Evolutionary conservation across 2,329 filamentous ascomycete genomes (phyloP).

Genomic region (Calonectria henricotiae): DNA sequence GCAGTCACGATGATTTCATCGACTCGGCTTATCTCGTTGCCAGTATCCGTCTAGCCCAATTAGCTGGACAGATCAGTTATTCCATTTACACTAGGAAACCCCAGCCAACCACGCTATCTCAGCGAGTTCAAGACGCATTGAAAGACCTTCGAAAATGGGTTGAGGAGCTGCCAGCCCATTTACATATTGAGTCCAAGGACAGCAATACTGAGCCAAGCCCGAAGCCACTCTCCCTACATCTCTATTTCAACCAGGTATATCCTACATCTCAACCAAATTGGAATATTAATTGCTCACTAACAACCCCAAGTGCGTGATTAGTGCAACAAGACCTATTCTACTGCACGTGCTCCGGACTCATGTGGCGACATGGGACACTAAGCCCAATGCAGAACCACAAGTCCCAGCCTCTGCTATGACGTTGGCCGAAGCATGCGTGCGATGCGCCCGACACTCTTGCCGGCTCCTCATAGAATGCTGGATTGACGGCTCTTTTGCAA

Average conservation of each 20-base stretch:
- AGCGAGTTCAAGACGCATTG: slow-evolving; percentile 55
- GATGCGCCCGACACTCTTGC: slow-evolving; percentile 64
- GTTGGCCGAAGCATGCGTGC: slow-evolving; percentile 63
- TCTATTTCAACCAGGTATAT: slow-evolving; percentile 55
- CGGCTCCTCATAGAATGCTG: slow-evolving; percentile 62
- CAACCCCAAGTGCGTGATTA: slow-evolving; percentile 53
- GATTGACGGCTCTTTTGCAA: slow-evolving; percentile 65
- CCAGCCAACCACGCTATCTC: slow-evolving; percentile 53
- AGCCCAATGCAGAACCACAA: slow-evolving; percentile 44
- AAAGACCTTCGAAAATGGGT: slow-evolving; percentile 55
- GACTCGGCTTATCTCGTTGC: slow-evolving; percentile 56
- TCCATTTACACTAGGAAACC: slow-evolving; percentile 56
- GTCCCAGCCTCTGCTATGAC: slow-evolving; percentile 57
- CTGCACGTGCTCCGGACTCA: slow-evolving; percentile 56
- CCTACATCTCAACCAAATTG: fast-evolving
- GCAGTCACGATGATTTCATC: slow-evolving; percentile 53
- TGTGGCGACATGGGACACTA: slow-evolving; percentile 49
- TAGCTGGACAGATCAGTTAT: slow-evolving; percentile 52
- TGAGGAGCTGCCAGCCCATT: slow-evolving; percentile 53
- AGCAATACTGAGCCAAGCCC: slow-evolving; percentile 43
- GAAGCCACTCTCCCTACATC: slow-evolving; percentile 56
- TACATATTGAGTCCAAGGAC: slow-evolving; percentile 54
- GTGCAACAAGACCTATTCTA: slow-evolving; percentile 57
- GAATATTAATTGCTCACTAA: not conserved
- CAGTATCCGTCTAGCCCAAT: slow-evolving; percentile 59